Percentiles rank a stretch among this genome's conserved stretches.
Evolutionary conservation across 2,329 filamentous ascomycete genomes (phyloP).

Genomic region (Aspergillus fructus): DNA sequence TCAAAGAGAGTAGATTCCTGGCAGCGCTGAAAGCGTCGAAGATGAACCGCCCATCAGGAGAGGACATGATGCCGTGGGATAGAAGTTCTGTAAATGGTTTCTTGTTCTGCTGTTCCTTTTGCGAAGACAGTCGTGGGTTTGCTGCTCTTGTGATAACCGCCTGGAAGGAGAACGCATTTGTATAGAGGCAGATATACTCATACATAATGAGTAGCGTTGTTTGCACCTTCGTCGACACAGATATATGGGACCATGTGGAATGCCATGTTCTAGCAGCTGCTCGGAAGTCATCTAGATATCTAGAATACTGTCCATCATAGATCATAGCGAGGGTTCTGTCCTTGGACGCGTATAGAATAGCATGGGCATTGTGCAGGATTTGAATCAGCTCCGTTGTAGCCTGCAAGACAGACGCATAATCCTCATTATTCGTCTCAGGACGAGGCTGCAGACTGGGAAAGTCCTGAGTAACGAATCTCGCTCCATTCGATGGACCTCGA

Average conservation of each 20-base stretch:
- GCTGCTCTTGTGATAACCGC: not conserved
- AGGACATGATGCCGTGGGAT: not conserved
- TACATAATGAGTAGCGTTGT: not conserved
- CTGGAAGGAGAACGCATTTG: not conserved
- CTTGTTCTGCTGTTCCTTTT: not conserved
- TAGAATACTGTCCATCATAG: not conserved
- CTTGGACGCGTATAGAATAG: not conserved
- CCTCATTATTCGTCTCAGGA: not conserved
- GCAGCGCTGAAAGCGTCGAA: not conserved
- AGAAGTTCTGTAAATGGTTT: not conserved
- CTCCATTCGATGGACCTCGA: not conserved
- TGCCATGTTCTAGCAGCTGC: not conserved
- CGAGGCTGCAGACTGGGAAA: not conserved
- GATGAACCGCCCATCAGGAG: not conserved
- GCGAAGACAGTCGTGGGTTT: not conserved
- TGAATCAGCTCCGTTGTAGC: not conserved
- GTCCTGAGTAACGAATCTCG: not conserved
- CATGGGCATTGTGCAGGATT: not conserved
- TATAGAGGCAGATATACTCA: not conserved
- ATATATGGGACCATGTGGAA: not conserved
- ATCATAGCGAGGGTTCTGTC: not conserved
- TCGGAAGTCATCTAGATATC: not conserved
- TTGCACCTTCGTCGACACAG: not conserved
- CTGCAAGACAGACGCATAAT: not conserved
- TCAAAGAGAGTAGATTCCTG: not conserved